Conservation (phyloP, 2,329 filamentous ascomycete genomes). For the Apiospora arundinis region DNA sequence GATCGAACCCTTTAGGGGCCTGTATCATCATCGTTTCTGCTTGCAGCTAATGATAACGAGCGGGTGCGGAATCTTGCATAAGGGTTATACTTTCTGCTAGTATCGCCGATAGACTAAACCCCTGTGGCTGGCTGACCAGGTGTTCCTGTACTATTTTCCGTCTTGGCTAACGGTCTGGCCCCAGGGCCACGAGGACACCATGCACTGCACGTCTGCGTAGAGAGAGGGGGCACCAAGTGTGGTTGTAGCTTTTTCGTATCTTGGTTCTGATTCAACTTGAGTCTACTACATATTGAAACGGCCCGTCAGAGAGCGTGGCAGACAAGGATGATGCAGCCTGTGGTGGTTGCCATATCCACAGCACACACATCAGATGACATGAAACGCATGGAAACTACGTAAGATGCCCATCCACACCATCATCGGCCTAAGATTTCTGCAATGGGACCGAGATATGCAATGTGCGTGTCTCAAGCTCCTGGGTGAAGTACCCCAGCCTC, state of each 20-base stretch:
- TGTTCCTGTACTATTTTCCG: constrained; percentile 15
- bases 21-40: neutral
- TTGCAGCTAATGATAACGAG: neutral
- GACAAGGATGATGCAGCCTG: neutral
- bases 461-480: constrained; percentile 28
- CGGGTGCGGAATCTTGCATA: constrained; percentile 2
- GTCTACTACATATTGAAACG: neutral
- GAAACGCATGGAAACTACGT: neutral
- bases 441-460: neutral
- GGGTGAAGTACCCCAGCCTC: constrained; percentile 38
- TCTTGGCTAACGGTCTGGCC: neutral
- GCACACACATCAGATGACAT: constrained; percentile 9
- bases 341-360: neutral
- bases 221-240: neutral
- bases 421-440: neutral
- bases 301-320: constrained; percentile 6
- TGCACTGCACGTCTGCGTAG: neutral
- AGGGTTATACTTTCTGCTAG: neutral
- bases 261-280: constrained; percentile 1
- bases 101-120: neutral
- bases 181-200: neutral
- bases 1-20: neutral
- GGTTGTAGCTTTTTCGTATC: neutral
- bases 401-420: constrained; percentile 11
- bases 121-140: constrained; percentile 8